These are phyloP conservation scores for Saturnispora besseyi DNA, from an alignment of 805 yeast genomes.

Conservation along the genomic window DNA sequence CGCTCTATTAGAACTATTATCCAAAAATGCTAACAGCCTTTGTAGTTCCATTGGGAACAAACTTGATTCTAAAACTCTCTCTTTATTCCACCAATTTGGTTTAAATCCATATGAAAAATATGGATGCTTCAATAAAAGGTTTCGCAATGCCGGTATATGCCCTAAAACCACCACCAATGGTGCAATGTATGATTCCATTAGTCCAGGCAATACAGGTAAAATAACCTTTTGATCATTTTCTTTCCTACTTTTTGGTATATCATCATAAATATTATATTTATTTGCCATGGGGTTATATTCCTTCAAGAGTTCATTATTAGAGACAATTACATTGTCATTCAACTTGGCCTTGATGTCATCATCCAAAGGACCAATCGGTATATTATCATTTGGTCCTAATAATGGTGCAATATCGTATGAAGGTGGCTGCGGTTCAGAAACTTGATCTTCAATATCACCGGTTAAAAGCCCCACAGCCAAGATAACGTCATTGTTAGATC, in stretches of 20 bases:
- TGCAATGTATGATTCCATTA: slow-evolving; percentile 33
- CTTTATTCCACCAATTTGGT: slow-evolving; percentile 33
- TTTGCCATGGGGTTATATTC: slow-evolving; percentile 8
- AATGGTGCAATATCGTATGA: slow-evolving; percentile 1
- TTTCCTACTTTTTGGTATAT: slow-evolving; percentile 23
- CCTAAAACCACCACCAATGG: slow-evolving; percentile 34
- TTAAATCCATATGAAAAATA: slow-evolving; percentile 29
- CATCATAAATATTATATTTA: slow-evolving; percentile 25
- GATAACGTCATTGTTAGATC: slow-evolving; percentile 26
- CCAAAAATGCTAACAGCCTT: slow-evolving; percentile 31
- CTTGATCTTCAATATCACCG: slow-evolving; percentile 5
- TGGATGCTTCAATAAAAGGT: slow-evolving; percentile 24
- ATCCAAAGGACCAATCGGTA: background rate
- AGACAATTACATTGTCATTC: background rate
- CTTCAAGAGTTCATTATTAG: background rate
- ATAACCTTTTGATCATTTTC: slow-evolving; percentile 25
- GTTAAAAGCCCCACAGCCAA: slow-evolving; percentile 26
- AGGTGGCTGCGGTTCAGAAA: slow-evolving; percentile 2
- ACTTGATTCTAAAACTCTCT: slow-evolving; percentile 21
- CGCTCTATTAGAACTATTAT: slow-evolving; percentile 27
- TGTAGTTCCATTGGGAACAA: slow-evolving; percentile 31
- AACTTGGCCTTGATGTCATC: background rate
- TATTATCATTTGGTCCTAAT: background rate
- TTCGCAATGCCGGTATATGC: slow-evolving; percentile 29
- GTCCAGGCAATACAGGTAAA: slow-evolving; percentile 27